These are phyloP conservation scores for Scutellaria minor DNA, from an alignment of 257 asterid species.

Conservation along the genomic window DNA sequence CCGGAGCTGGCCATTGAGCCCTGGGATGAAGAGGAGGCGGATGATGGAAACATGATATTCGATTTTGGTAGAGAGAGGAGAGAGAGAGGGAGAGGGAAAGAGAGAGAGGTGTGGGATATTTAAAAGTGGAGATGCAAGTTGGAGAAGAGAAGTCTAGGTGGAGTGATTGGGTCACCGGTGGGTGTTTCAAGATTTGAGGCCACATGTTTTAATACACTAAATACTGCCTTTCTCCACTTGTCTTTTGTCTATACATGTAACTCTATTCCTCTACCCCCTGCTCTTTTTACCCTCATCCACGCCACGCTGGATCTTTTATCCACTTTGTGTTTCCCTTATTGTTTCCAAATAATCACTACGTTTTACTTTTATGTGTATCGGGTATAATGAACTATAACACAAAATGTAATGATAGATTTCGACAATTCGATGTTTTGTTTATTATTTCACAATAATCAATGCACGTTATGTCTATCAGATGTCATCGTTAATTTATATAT, in stretches of 20 bases:
- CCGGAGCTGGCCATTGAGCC: conserved; percentile 47
- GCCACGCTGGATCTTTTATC: too few species aligned
- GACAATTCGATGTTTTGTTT: too few species aligned
- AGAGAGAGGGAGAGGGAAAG: conserved; percentile 21
- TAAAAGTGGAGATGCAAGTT: conserved; percentile 40
- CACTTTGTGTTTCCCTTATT: too few species aligned
- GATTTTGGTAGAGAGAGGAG: conserved; percentile 18
- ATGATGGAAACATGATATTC: conserved; percentile 62
- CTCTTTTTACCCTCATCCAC: too few species aligned
- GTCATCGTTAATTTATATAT: too few species aligned
- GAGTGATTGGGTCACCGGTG: conserved; percentile 39
- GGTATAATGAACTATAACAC: too few species aligned
- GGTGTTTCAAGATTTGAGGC: conserved; percentile 35
- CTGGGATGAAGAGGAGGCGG: conserved; percentile 74
- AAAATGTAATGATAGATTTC: too few species aligned
- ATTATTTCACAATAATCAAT: too few species aligned
- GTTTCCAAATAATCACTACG: too few species aligned
- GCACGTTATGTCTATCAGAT: too few species aligned
- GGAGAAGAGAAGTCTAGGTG: conserved; percentile 37
- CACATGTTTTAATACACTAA: conserved; percentile 32
- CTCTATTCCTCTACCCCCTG: too few species aligned
- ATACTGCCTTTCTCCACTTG: conserved; percentile 29
- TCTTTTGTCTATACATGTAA: conserved; percentile 5
- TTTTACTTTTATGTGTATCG: too few species aligned
- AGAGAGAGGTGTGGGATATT: conserved; percentile 4